These are phyloP conservation scores for Cystobasidium ongulense DNA, from an alignment of 768 basidiomycete species.

Conservation along the genomic window DNA sequence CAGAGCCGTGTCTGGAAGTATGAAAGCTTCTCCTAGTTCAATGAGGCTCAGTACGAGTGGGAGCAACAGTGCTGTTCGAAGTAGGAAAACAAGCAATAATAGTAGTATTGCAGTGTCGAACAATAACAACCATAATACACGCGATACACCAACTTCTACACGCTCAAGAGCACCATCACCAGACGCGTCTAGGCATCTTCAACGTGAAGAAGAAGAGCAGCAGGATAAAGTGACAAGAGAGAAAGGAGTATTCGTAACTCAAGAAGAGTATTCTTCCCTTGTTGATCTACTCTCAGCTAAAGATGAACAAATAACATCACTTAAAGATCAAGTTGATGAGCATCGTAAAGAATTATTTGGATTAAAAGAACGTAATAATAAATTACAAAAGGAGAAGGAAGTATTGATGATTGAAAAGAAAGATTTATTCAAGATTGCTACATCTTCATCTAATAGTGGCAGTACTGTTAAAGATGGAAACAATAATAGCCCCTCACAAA, in stretches of 20 bases:
- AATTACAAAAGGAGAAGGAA: neutral
- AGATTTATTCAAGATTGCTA: neutral
- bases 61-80: neutral
- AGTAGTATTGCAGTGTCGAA: neutral
- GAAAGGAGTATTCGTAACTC: neutral
- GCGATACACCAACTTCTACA: neutral
- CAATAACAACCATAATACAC: too few relatives aligned
- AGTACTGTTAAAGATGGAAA: neutral
- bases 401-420: neutral
- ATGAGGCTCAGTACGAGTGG: neutral
- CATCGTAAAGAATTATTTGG: neutral
- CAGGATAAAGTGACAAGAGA: neutral
- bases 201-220: neutral
- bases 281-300: constrained; percentile 3
- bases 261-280: constrained; percentile 12
- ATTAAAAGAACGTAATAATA: neutral
- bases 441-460: neutral
- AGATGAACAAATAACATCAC: constrained; percentile 8
- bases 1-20: neutral
- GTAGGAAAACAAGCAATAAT: neutral
- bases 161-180: neutral
- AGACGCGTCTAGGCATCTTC: neutral
- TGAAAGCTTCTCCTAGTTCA: neutral
- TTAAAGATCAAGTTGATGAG: neutral
- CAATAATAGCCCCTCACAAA: neutral